Evolutionary conservation across 78 protist species (phyloP).

Genomic region (Dictyostelium discoideum): DNA sequence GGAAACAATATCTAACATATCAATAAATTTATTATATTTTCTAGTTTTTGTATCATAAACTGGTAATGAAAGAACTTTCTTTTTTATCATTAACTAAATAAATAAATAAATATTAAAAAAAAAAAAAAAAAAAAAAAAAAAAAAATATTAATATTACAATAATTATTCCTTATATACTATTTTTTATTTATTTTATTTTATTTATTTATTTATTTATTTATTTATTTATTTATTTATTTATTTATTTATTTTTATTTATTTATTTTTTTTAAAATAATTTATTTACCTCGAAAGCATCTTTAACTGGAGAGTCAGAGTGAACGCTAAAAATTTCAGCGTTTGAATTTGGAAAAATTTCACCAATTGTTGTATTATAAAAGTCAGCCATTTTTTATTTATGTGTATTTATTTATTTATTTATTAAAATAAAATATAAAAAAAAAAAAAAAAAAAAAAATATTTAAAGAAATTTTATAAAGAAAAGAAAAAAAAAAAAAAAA

Average conservation of each 20-base stretch:
- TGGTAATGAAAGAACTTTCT: conserved; percentile 63
- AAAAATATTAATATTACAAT: too few species aligned
- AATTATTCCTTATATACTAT: too few species aligned
- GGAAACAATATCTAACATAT: conserved; percentile 39
- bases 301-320: not conserved
- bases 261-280: not conserved
- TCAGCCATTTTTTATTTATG: not conserved
- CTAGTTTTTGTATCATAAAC: conserved; percentile 10
- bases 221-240: too few species aligned
- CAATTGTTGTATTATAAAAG: not conserved
- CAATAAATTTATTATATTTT: conserved; percentile 46
- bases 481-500: not conserved
- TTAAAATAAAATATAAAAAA: not conserved
- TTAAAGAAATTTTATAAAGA: not conserved
- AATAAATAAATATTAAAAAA: not conserved
- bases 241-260: not conserved
- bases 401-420: not conserved
- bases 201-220: too few species aligned
- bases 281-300: conserved; percentile 36
- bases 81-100: conserved; percentile 35
- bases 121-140: not conserved
- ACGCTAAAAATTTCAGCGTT: not conserved
- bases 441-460: not conserved
- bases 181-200: too few species aligned
- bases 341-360: not conserved